A percentile compares a stretch with the other conserved stretches of the same genome.
phyloP scores from a whole-genome alignment of 371 early-diverging fungal genomes.

The Saksenaea vasiformis region DNA sequence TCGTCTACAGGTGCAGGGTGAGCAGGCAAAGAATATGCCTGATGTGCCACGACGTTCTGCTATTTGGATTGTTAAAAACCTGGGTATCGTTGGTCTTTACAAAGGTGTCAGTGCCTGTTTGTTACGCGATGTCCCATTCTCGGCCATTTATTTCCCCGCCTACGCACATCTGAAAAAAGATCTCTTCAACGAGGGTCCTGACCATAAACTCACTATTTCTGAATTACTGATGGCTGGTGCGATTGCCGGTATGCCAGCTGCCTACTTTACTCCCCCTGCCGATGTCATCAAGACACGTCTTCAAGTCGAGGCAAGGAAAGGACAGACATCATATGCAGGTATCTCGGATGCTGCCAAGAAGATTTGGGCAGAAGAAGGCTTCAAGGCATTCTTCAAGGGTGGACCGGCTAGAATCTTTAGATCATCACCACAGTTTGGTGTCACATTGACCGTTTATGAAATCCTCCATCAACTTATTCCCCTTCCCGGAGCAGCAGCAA shows the following conservation, averaged over 20 bases:
- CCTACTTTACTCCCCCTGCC: conserved; percentile 96
- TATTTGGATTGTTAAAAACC: conserved; percentile 84
- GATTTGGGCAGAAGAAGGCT: conserved; percentile 91
- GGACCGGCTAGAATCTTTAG: conserved; percentile 84
- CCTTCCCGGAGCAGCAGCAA: conserved; percentile 49
- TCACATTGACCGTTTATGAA: conserved; percentile 93
- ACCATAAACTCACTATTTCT: conserved; percentile 70
- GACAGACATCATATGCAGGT: conserved; percentile 88
- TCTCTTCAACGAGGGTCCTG: conserved; percentile 79
- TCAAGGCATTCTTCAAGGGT: conserved; percentile 95
- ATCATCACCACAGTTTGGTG: conserved; percentile 96
- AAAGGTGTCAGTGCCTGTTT: conserved; percentile 94
- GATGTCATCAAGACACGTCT: conserved; percentile 98
- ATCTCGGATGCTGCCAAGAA: conserved; percentile 86
- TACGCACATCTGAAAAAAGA: conserved; percentile 92
- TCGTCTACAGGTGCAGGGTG: conserved; percentile 90
- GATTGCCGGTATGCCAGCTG: conserved; percentile 96
- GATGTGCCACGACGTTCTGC: conserved; percentile 76
- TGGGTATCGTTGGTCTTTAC: conserved; percentile 94
- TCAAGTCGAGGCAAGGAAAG: conserved; percentile 90
- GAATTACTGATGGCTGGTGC: conserved; percentile 93
- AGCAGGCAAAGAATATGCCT: conserved; percentile 58
- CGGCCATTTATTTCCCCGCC: conserved; percentile 95
- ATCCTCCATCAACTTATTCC: conserved; percentile 82
- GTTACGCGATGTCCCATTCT: conserved; percentile 96